Evolutionary conservation across 257 asterid genomes (phyloP), one percentile per base, ranked within the genome.

Genomic region (Nicotiana undulata): DNA sequence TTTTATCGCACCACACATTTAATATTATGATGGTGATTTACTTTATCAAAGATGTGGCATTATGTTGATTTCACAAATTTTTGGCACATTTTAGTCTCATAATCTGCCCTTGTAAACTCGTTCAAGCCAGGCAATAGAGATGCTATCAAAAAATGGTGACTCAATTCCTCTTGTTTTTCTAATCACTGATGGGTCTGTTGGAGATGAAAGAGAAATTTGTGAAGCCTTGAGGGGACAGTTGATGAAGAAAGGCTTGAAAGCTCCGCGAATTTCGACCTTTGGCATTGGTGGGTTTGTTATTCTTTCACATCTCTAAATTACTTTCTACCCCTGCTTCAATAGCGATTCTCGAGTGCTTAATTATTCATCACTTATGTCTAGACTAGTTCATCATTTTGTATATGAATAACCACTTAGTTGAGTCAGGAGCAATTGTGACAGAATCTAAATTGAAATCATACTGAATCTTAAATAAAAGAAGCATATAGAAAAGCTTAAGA

Each of bases 111-210:
- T 44, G 32, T 16, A 80, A 81, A 31, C 64, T 82, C 82, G 53
- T 80, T 82, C 81, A 61, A 86, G 82, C 56, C 83, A 94, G 98
- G 98, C 98, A 76, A 86, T 94, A 56, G 78, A 86, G 81, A 84
- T 94, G 94, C 66, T 93, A 85, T 83, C 97, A 5, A 82, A 85
- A 82, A 58, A 81, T 52, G 86, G 89, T 9, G 87, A 84, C 82
- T 76, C 83, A 65, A 86, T 89, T 86, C 88, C 97, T 80, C 70
- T 88, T 28, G 79, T 94, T 68, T 89, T 93, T 86, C 92, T 94
- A 51, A 67, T 93, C 22, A 94, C 98, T 3, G 98, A 94, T 87
- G 98, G 98, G 82, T 83, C 97, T 2, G 97, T 92, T 79, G 97
- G 90, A 86, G 94, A 93, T 87, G 98, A 93, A 80, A 89, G 87